A percentile compares a stretch with the other conserved stretches of the same genome.
These are phyloP conservation scores for Phylloporus sp. DNA, from an alignment of 768 basidiomycete species.

Conservation along the genomic window DNA sequence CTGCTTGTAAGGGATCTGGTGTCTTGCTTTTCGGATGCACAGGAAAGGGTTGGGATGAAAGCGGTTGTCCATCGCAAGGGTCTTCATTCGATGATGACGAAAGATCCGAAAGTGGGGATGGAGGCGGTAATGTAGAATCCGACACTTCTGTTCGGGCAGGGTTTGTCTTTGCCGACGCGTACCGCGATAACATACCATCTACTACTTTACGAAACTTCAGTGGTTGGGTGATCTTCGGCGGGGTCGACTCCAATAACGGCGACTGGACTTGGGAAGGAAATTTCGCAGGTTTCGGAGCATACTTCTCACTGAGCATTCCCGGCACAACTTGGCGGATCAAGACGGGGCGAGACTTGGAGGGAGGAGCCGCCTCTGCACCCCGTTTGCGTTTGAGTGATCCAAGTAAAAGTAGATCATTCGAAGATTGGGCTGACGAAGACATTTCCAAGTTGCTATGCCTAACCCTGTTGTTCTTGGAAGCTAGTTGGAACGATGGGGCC, in stretches of 20 bases:
- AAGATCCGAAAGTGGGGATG: constrained; percentile 23
- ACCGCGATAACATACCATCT: constrained; percentile 35
- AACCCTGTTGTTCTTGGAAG: constrained; percentile 6
- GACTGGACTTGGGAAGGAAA: constrained; percentile 7
- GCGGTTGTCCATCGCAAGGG: constrained; percentile 1
- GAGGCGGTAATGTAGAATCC: constrained; percentile 3
- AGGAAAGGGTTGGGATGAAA: neutral
- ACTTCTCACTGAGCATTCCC: constrained; percentile 30
- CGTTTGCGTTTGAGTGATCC: constrained; percentile 33
- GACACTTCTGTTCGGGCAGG: constrained; percentile 1
- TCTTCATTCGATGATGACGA: constrained; percentile 22
- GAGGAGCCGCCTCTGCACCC: constrained; percentile 12
- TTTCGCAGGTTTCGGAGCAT: constrained; percentile 24
- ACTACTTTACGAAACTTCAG: constrained; percentile 39
- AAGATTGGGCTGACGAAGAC: constrained; percentile 4
- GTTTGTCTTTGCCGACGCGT: constrained; percentile 19
- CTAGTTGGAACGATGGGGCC: constrained; percentile 7
- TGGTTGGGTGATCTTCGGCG: constrained; percentile 23
- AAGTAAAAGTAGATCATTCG: constrained; percentile 5
- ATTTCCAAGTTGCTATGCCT: constrained; percentile 11
- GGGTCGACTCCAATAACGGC: constrained; percentile 11
- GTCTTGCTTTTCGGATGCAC: neutral
- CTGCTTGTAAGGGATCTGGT: neutral
- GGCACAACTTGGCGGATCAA: constrained; percentile 36
- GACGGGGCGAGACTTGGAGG: constrained; percentile 25